Evolutionary conservation across 2,329 filamentous ascomycete species (phyloP), one percentile per base, ranked within the genome.

Genomic region (Colletotrichum neosansevieriae): DNA sequence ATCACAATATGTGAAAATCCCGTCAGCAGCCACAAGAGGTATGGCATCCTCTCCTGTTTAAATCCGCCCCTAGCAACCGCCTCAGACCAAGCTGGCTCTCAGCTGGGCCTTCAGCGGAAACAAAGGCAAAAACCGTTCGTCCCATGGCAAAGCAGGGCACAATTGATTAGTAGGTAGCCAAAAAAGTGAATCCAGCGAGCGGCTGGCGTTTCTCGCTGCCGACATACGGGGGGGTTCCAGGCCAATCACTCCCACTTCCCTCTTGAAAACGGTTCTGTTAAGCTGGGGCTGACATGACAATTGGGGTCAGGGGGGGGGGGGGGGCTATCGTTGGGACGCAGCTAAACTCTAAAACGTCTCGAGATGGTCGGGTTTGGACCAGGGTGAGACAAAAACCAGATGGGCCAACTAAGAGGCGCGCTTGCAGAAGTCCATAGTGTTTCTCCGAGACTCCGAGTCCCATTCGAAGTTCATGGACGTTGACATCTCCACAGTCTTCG

Each of bases 271-370:
- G 4, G n/a, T 21, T 21, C 9, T 29, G 29, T 29, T 7, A 24
- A 11, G 42, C 34, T 21, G 17, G 58, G 44, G 45, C 24, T 24
- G 44, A n/a, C 6, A 11, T 24, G 13, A 9, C 4, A 51, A 50
- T 49, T 53, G 24, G 40, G 13, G 24, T 29, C 38, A 12, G 49
- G 49, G 49, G 32, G 24, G 5, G 4, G 6, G 49, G 49, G 49
- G 32, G 24, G 5, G 4, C 24, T 1, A 6, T 29, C 21, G 53
- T 13, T 15, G 45, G 59, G 49, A 54, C 42, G 64, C 60, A 53
- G 36, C 50, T 17, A 59, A 64, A 64, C 38, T 64, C 42, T 64
- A 68, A 64, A 64, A 64, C 65, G 65, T 64, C 60, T 68, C 38
- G 61, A 67, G 60, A 56, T 47, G 45, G 29, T 29, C 34, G 38